Evolutionary conservation across 1,284 basidiomycete species (phyloP).

Genomic region (Gymnopus androsaceus): DNA sequence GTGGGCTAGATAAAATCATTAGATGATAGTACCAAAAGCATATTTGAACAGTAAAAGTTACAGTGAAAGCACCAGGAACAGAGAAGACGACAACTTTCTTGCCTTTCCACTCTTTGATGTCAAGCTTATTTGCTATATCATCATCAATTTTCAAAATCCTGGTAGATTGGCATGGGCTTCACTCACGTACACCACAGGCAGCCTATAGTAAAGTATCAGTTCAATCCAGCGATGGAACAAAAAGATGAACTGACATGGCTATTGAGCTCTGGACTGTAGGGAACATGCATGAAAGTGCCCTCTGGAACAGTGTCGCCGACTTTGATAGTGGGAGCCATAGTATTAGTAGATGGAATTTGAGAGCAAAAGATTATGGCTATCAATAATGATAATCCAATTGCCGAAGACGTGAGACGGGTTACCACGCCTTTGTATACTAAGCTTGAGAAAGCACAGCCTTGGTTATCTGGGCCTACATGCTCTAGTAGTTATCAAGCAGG

Average conservation of each 20-base stretch:
- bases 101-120: constrained; percentile 71
- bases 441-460: too few species aligned
- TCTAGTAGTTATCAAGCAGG: too few species aligned
- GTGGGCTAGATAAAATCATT: constrained; percentile 69
- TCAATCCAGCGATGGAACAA: constrained; percentile 19
- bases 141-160: background rate
- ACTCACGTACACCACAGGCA: constrained; percentile 66
- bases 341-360: too few species aligned
- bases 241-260: constrained; percentile 46
- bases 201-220: constrained; percentile 34
- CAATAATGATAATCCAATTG: too few species aligned
- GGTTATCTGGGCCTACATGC: too few species aligned
- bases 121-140: constrained; percentile 47
- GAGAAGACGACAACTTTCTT: constrained; percentile 83
- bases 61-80: too few species aligned
- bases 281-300: constrained; percentile 64
- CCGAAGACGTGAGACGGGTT: too few species aligned
- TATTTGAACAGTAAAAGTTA: constrained; percentile 60
- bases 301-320: constrained; percentile 69
- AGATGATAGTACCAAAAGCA: constrained; percentile 5
- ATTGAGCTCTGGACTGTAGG: constrained; percentile 68
- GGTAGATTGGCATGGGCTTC: constrained; percentile 8
- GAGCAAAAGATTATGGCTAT: too few species aligned
- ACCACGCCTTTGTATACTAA: too few species aligned
- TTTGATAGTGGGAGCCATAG: constrained; percentile 31